Base-by-base conservation (phyloP, 495 filamentous ascomycete species). In the Penicillium robsamsonii region DNA sequence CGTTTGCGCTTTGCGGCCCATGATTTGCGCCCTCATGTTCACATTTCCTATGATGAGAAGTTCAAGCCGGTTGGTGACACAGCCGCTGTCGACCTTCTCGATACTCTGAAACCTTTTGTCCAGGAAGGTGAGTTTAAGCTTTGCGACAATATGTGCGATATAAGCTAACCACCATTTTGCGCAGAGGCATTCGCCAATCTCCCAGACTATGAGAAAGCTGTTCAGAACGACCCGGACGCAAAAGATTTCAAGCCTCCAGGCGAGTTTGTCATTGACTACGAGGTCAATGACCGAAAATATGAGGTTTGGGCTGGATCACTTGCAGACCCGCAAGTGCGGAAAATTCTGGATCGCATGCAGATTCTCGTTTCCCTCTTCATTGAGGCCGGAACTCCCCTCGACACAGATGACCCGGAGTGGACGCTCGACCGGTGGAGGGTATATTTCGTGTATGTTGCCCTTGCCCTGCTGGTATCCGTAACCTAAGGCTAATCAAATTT, bases 311-410 rank as follows among this genome's bases (percentile, higher is more conserved):
- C 76, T 42, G 78, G 81, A 5, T 80, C 75, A 37, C 72, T 88
- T 35, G 71, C 71, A 8, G 77, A 88, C 61, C 72, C 81, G 0
- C 76, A 75, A 15, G 81, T 92, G 30, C 79, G 77, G 56, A 75
- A 82, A 59, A 67, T 96, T 30, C 64, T 94, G 54, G 84, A 83
- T 63, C 89, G 91, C 45, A 83, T 92, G 46, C 90, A 96, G 69
- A 83, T 96, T 37, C 76, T 92, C 24, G 81, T 91, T n/a, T 86
- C 87, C 8, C 77, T 97, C 51, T 96, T 88, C 70, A 96, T 99
- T 57, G 94, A 99, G 71, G 94, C 90, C 22, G 95, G 91, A 31
- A 86, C 83, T 12, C 80, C 77, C 24, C 77, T 96, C 18, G 78
- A 85, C 9, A 72, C 89, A 12, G 82, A 93, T 42, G 90, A 95